Percentiles rank a stretch among this genome's conserved stretches.
Evolutionary conservation across 352 stramenopile genomes (phyloP).

Genomic region (Phytophthora brassicae): DNA sequence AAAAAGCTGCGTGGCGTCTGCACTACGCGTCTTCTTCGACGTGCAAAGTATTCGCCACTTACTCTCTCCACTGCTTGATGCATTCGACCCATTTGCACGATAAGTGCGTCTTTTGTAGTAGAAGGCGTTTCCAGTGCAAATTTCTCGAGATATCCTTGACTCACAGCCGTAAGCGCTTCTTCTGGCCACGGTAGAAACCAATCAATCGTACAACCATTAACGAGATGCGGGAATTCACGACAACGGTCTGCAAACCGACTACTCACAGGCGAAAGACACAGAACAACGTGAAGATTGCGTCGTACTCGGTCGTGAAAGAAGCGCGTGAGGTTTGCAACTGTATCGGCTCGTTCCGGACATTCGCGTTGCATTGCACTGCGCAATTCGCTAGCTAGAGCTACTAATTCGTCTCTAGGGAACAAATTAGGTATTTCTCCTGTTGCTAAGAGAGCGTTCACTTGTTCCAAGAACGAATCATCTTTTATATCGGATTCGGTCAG

Average conservation of each 20-base stretch:
- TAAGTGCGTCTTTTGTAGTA: slow-evolving; percentile 55
- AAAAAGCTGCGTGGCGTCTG: slow-evolving; percentile 90
- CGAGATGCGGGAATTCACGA: slow-evolving; percentile 87
- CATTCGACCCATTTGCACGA: slow-evolving; percentile 71
- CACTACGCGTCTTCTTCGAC: slow-evolving; percentile 82
- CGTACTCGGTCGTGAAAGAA: slow-evolving; percentile 90
- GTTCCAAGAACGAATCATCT: slow-evolving; percentile 88
- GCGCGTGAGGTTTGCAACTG: slow-evolving; percentile 75
- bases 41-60: slow-evolving; percentile 72
- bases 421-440: slow-evolving; percentile 82
- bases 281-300: slow-evolving; percentile 79
- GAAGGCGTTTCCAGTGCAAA: slow-evolving; percentile 66
- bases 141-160: slow-evolving; percentile 69
- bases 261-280: slow-evolving; percentile 89
- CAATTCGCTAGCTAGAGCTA: slow-evolving; percentile 84
- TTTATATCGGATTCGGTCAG: slow-evolving; percentile 91
- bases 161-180: slow-evolving; percentile 85
- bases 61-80: slow-evolving; percentile 76
- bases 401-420: slow-evolving; percentile 89
- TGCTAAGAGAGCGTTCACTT: slow-evolving; percentile 87
- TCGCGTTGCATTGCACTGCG: slow-evolving; percentile 69
- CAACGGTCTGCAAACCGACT: slow-evolving; percentile 74
- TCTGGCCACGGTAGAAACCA: slow-evolving; percentile 91
- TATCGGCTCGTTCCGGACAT: slow-evolving; percentile 66
- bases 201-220: slow-evolving; percentile 88